Evolutionary conservation across 441 rosid genomes (phyloP).

Genomic region (Brassica balearica): DNA sequence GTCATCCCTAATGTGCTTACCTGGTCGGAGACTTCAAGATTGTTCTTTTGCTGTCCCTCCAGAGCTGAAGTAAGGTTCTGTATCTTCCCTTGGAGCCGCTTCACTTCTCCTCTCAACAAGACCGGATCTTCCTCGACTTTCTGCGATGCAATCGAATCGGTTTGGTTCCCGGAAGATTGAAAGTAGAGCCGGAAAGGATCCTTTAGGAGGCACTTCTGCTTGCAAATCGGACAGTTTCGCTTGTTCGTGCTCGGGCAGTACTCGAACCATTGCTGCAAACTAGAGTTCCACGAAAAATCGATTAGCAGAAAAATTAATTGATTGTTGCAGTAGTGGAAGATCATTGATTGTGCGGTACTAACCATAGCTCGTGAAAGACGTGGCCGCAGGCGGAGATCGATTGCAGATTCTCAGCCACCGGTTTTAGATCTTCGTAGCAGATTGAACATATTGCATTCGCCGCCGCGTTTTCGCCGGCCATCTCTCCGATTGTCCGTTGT

Average conservation of each 20-base stretch:
- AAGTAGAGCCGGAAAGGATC: conserved; percentile 75
- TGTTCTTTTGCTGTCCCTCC: conserved; percentile 58
- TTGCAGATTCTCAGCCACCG: conserved; percentile 80
- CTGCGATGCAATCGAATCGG: conserved; percentile 32
- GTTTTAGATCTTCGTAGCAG: conserved; percentile 93
- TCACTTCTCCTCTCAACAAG: conserved; percentile 58
- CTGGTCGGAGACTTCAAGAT: conserved; percentile 58
- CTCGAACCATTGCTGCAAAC: conserved; percentile 97
- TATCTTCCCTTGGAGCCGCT: conserved; percentile 63
- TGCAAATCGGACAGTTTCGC: conserved; percentile 87
- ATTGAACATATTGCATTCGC: conserved; percentile 77
- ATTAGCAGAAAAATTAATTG: background rate
- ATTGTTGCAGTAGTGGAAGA: too few species aligned
- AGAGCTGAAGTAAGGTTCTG: conserved; percentile 53
- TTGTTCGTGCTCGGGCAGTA: conserved; percentile 68
- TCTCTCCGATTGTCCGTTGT: conserved; percentile 28
- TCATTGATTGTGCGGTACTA: conserved; percentile 14
- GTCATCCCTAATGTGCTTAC: background rate
- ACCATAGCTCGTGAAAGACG: conserved; percentile 94
- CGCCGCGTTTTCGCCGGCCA: conserved; percentile 46
- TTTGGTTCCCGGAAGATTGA: conserved; percentile 72
- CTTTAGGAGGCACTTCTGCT: conserved; percentile 62
- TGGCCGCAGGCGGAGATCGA: conserved; percentile 86
- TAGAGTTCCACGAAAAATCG: conserved; percentile 44
- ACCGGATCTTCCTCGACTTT: conserved; percentile 59